Evolutionary conservation across 2,329 filamentous ascomycete species (phyloP), one percentile per base, ranked within the genome.

Genomic region (Penicillium nordicum): DNA sequence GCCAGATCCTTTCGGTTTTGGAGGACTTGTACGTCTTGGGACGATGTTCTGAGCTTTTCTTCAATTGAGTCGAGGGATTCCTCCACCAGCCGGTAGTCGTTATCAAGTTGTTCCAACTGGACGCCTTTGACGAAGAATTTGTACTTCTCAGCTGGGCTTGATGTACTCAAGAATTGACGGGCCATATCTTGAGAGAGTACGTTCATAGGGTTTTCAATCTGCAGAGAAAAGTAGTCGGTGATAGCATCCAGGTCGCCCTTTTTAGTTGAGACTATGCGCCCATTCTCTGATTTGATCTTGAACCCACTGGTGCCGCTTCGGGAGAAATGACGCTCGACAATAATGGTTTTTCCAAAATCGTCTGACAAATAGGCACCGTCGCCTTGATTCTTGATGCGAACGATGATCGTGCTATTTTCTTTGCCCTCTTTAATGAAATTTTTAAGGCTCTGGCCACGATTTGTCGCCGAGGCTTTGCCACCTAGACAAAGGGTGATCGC

Each of bases 141-240:
- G 80, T 97, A 99, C 72, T 99, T 99, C 58, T 93, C 87, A 4
- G 84, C 78, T 0, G 92, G 84, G 2, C 86, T 89, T 12, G 94
- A 93, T 36, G 87, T 84, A 68, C 93, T 96, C 42, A 99, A 82
- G 67, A 99, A 99, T 57, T 96, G 89, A 11, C 94, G 86, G 11
- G 94, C 94, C 74, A 92, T 92, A 70, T 99, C 94, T 73, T 99
- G 94, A 0, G 92, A 96, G 18, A 99, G 81, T 7, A 97, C 89
- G 57, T 95, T 97, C 78, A 99, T 87, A 0, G 94, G 94, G 65
- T 99, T 99, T 69, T 97, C 93, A 55, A 99, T 91, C 72, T 97
- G 93, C 41, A 99, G 79, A 41, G 88, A 90, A 71, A 92, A 97
- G 71, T 90, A 95, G 72, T 99, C 94, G 41, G 91, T 87, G 46